Evolutionary conservation across 2,329 filamentous ascomycete species (phyloP).

Genomic region (Penicillium hesseltinei): DNA sequence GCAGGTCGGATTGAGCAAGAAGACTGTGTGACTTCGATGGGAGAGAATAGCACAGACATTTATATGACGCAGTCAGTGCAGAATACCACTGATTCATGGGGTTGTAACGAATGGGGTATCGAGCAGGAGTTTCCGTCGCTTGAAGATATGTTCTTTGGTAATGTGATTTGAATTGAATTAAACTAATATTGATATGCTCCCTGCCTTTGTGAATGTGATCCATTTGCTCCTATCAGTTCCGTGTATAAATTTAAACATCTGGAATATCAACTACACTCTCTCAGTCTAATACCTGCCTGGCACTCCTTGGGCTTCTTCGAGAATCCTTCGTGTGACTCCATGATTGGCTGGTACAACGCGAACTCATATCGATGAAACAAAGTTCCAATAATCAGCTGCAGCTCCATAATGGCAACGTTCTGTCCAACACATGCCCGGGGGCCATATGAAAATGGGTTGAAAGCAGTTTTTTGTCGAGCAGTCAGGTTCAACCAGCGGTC

Average conservation of each 20-base stretch:
- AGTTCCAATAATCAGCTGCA: slow-evolving; percentile 39
- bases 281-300: slow-evolving; percentile 17
- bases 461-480: slow-evolving; percentile 34
- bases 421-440: slow-evolving; percentile 45
- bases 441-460: slow-evolving; percentile 45
- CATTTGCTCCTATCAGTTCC: neutral
- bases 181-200: neutral
- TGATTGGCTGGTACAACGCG: slow-evolving; percentile 12
- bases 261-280: neutral
- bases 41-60: neutral
- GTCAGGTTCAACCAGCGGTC: slow-evolving; percentile 34
- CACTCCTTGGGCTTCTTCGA: slow-evolving; percentile 26
- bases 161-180: slow-evolving; percentile 1
- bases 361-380: slow-evolving; percentile 25
- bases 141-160: slow-evolving; percentile 19
- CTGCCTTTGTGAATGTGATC: neutral
- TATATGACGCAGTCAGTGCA: neutral
- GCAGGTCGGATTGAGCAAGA: neutral
- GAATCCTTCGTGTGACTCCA: slow-evolving; percentile 24
- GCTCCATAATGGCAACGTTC: slow-evolving; percentile 45
- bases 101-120: slow-evolving; percentile 6
- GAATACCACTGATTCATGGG: slow-evolving; percentile 2
- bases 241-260: neutral
- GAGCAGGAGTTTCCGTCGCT: slow-evolving; percentile 18
- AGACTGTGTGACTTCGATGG: neutral